Evolutionary conservation across 108 stramenopile species (phyloP), one percentile per base, ranked within the genome.

Genomic region (Skeletonema tropicum): DNA sequence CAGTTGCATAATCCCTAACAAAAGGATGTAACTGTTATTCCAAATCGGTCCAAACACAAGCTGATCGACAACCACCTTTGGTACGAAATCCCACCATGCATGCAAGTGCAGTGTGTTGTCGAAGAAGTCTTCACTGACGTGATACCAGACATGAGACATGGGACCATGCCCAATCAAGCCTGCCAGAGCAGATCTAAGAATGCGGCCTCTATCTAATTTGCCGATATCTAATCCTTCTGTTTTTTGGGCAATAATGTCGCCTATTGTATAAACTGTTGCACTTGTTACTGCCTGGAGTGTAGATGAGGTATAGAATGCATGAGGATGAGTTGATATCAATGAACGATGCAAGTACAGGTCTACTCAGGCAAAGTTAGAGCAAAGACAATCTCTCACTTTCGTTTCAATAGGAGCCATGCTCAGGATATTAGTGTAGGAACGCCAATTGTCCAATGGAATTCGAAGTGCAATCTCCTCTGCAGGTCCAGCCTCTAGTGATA

Each of bases 131-230:
- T 96, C 95, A 26, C 68, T 84, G 21, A 84, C 39, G 17, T 75
- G 67, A 75, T 91, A 92, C 93, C 95, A 96, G 36, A 74, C 66
- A 71, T 96, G 95, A 61, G 83, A 79, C 72, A 96, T 68, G 5
- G 94, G 93, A 0, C 95, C 95, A 75, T 96, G 95, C 14, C 89
- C 91, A 33, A 94, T 70, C 48, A 93, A 65, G 21, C 95, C 95
- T 8, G 95, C 95, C 9, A 79, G 9, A 11, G 85, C 52, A 33
- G 79, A 82, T n/a, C 95, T 88, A 13, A 83, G 29, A 30, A 86
- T 75, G 21, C 95, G 80, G 13, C 66, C 55, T 21, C 89, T 63
- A 76, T 94, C 92, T 46, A 94, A 62, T 12, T 86, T 61, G 12
- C 70, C 86, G 17, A 94, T 79, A 45, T 57, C 29, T 17, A 58